phyloP scores from a whole-genome alignment of 192 early-diverging fungal genomes.

The Diversispora eburnea region DNA sequence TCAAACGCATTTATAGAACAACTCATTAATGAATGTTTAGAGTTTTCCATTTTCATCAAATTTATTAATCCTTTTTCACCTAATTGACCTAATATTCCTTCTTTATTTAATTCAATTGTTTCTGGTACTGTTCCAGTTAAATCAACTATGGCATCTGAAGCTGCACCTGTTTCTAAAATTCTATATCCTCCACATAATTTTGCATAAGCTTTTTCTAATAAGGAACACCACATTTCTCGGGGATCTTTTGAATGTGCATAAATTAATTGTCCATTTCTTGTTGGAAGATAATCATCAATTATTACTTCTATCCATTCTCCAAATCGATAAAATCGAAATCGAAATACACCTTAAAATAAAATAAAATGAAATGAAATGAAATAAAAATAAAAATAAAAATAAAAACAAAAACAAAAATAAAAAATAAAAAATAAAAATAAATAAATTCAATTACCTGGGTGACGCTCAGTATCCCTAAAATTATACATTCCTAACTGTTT shows the following conservation, averaged over 20 bases:
- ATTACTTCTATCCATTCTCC: slow-evolving; percentile 52
- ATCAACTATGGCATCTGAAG: slow-evolving; percentile 40
- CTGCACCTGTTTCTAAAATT: slow-evolving; percentile 30
- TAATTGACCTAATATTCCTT: not conserved
- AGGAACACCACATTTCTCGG: slow-evolving; percentile 45
- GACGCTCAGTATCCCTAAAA: slow-evolving; percentile 25
- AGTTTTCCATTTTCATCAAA: slow-evolving; percentile 28
- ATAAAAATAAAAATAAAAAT: not conserved
- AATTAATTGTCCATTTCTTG: slow-evolving; percentile 32
- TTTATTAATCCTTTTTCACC: slow-evolving; percentile 34
- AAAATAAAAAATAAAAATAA: not conserved
- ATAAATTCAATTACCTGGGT: slow-evolving; percentile 26
- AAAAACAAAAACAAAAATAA: not conserved
- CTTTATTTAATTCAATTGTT: slow-evolving; percentile 30
- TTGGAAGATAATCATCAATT: slow-evolving; percentile 50
- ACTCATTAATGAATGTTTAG: slow-evolving; percentile 37
- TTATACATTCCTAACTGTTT: slow-evolving; percentile 21
- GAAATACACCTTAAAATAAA: slow-evolving; percentile 41
- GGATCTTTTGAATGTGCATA: slow-evolving; percentile 45
- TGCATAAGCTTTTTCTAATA: slow-evolving; percentile 53
- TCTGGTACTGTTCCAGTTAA: slow-evolving; percentile 47
- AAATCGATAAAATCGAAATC: slow-evolving; percentile 48
- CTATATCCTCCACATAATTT: slow-evolving; percentile 46
- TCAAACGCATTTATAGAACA: slow-evolving; percentile 36
- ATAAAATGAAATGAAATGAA: no score